Conservation (phyloP, 2,329 filamentous ascomycete genomes). For the Stagonosporopsis chrysanthemi region DNA sequence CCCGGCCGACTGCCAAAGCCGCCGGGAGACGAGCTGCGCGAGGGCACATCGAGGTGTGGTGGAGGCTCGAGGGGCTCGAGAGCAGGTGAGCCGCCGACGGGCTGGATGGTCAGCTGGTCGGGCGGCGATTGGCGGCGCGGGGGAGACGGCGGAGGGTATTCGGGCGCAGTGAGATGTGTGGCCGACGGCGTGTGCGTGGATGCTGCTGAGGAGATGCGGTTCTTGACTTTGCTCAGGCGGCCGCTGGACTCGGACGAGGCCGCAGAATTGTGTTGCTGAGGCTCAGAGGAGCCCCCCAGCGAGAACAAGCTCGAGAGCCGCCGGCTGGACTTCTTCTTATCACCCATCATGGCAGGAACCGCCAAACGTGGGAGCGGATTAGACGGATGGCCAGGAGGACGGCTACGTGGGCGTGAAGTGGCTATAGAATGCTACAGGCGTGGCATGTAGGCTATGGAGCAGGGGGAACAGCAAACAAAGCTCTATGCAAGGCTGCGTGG, state of each 20-base stretch:
- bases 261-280: slow-evolving; percentile 25
- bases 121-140: slow-evolving; percentile 24
- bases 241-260: slow-evolving; percentile 40
- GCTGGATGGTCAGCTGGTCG: slow-evolving; percentile 38
- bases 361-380: not conserved
- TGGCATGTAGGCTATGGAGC: slow-evolving; percentile 24
- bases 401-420: slow-evolving; percentile 7
- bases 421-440: slow-evolving; percentile 10
- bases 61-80: slow-evolving; percentile 41
- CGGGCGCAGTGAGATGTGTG: slow-evolving; percentile 38
- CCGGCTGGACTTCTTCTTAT: slow-evolving; percentile 44
- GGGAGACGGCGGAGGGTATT: slow-evolving; percentile 38
- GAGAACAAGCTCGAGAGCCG: slow-evolving; percentile 48
- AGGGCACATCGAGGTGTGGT: slow-evolving; percentile 35
- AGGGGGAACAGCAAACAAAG: slow-evolving; percentile 30
- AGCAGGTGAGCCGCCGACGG: slow-evolving; percentile 33
- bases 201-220: slow-evolving; percentile 40
- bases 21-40: slow-evolving; percentile 39
- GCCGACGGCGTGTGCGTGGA: slow-evolving; percentile 15
- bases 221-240: slow-evolving; percentile 42
- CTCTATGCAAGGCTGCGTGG: slow-evolving; percentile 27
- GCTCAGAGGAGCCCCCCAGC: slow-evolving; percentile 28
- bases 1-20: slow-evolving; percentile 33
- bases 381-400: slow-evolving; percentile 1
- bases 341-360: slow-evolving; percentile 28